These are phyloP conservation scores for Eutreptiella sp. DNA, from an alignment of 208 protist species.

Conservation along the genomic window DNA sequence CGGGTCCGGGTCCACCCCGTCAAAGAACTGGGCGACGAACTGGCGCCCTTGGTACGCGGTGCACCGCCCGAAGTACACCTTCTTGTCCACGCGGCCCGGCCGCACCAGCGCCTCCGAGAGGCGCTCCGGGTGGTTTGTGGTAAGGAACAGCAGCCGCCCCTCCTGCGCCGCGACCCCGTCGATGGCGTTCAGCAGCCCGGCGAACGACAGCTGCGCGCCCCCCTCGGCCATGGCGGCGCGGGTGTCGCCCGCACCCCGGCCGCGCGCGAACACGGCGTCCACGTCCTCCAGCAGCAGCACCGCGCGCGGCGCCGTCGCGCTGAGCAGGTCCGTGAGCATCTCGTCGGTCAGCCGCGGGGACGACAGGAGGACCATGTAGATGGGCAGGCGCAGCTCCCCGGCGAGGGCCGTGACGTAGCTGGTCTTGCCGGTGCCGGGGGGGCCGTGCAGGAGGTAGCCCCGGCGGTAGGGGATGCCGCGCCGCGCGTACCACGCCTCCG, in stretches of 20 bases:
- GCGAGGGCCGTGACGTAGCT: slow-evolving; percentile 42
- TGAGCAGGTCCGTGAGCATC: slow-evolving; percentile 41
- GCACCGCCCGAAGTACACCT: slow-evolving; percentile 76
- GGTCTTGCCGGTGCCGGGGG: slow-evolving; percentile 33
- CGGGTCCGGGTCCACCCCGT: not conserved
- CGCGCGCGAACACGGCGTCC: slow-evolving; percentile 44
- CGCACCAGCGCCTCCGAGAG: slow-evolving; percentile 69
- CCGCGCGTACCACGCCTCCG: slow-evolving; percentile 44
- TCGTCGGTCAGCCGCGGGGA: slow-evolving; percentile 40
- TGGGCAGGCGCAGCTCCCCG: slow-evolving; percentile 36
- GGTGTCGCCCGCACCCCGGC: not conserved
- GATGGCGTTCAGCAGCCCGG: slow-evolving; percentile 81
- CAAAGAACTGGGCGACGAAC: not conserved
- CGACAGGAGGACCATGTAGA: slow-evolving; percentile 47
- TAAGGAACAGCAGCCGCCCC: slow-evolving; percentile 80
- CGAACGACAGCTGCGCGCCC: slow-evolving; percentile 61
- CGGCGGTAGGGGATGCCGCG: slow-evolving; percentile 35
- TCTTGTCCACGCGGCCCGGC: slow-evolving; percentile 77
- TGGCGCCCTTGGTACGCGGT: not conserved
- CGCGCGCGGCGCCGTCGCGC: slow-evolving; percentile 30
- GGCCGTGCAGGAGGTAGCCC: slow-evolving; percentile 41
- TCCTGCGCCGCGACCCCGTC: slow-evolving; percentile 79
- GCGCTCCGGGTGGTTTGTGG: slow-evolving; percentile 84
- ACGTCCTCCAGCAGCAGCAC: slow-evolving; percentile 63
- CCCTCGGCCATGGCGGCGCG: slow-evolving; percentile 6